A percentile compares a stretch with the other conserved stretches of the same genome.
These are phyloP conservation scores for Phialophora verrucosa DNA, from an alignment of 2,329 filamentous ascomycete genomes.

Conservation along the genomic window DNA sequence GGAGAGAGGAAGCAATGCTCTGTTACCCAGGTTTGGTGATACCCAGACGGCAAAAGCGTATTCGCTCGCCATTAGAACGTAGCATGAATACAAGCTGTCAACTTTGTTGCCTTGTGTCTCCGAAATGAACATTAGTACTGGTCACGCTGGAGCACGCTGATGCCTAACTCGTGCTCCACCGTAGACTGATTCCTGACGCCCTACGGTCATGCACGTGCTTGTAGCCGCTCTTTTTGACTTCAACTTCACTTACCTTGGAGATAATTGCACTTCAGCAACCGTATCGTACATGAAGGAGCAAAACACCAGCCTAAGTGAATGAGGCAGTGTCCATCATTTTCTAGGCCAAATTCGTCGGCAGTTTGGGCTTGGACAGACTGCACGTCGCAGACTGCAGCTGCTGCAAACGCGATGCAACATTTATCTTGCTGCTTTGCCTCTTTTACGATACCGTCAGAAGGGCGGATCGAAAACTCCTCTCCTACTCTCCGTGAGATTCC, in stretches of 20 bases:
- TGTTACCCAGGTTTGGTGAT: too few species aligned
- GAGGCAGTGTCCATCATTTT: neutral
- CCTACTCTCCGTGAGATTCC: neutral
- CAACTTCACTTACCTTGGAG: neutral
- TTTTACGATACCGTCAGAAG: conserved; percentile 22
- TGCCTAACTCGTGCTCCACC: neutral
- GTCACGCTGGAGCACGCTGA: too few species aligned
- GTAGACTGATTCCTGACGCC: neutral
- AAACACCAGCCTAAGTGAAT: neutral
- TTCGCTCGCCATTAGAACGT: too few species aligned
- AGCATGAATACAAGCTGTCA: too few species aligned
- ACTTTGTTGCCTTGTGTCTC: too few species aligned
- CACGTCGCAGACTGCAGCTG: neutral
- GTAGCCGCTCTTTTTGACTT: neutral
- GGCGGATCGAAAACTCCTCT: conserved; percentile 14
- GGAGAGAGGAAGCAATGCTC: too few species aligned
- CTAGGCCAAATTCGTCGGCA: neutral
- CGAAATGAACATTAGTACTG: too few species aligned
- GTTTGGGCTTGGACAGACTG: neutral
- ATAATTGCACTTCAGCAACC: neutral
- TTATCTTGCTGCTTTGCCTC: conserved; percentile 1
- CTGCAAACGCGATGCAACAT: conserved; percentile 26
- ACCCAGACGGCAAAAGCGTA: too few species aligned
- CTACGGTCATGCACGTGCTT: neutral
- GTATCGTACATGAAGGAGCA: neutral